Evolutionary conservation across 768 basidiomycete species (phyloP), one percentile per base, ranked within the genome.

Genomic region (Kwoniella pini): DNA sequence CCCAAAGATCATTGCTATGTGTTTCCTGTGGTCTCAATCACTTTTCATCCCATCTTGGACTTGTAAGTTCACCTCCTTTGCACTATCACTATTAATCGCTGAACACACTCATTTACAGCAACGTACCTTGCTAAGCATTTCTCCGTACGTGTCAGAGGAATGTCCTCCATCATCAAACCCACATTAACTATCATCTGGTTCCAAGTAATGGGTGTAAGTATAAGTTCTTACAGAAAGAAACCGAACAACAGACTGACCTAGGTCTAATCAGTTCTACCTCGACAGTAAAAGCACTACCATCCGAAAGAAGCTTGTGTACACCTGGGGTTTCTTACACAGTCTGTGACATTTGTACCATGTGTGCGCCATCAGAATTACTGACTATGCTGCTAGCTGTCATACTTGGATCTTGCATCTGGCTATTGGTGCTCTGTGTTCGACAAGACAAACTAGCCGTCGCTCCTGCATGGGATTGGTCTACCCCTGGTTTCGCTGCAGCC

Each of bases 61-160:
- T 43, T 54, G 52, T 54, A 22, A 54, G 52, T 54, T 1, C 11
- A 11, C 10, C 27, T 21, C n/a, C 45, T 9, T 12, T 22, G 24
- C 40, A 48, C 17, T 27, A 19, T 36, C 3, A 5, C 1, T 19
- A 12, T 38, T 27, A 7, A 13, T 50, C 9, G 42, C 40, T 33
- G 24, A 17, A 27, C 22, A 11, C 30, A 10, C 11, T 31, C 3
- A 13, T 4, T 10, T 27, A 17, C n/a, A 51, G 42, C 51, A 15
- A 54, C 52, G 1, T 54, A 54, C 21, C 39, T 54, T 9, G 52
- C 52, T 19, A 54, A 42, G 19, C 30, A 54, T 31, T 61, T 61
- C 52, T 61, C 59, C 19, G 59, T 61, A 4, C 59, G 59, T 26
- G 59, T 61, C 26, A 39, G 59, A 39, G 59, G 59, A 21, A 27